A percentile compares a stretch with the other conserved stretches of the same genome.
Evolutionary conservation across 495 filamentous ascomycete species (phyloP).

Genomic region (Talaromyces thailandensis): DNA sequence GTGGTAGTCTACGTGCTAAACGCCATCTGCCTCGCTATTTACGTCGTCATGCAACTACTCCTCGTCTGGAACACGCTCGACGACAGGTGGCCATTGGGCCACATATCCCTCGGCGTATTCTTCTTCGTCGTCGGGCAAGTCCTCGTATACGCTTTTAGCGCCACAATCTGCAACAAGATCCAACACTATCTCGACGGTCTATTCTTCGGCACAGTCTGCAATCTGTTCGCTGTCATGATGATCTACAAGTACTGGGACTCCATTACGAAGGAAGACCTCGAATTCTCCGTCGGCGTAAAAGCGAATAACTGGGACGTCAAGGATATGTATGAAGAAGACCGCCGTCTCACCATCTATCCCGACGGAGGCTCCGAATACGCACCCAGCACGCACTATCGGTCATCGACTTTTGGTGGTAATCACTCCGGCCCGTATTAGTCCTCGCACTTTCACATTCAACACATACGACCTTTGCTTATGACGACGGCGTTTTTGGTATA

Average conservation of each 20-base stretch:
- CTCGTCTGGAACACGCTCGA: conserved; percentile 85
- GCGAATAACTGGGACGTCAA: conserved; percentile 99
- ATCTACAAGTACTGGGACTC: conserved; percentile 99
- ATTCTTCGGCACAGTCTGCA: conserved; percentile 91
- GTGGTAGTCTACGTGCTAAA: conserved; percentile 89
- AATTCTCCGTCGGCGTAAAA: conserved; percentile 93
- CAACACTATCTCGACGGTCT: conserved; percentile 93
- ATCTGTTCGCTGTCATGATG: conserved; percentile 97
- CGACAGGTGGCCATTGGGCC: conserved; percentile 89
- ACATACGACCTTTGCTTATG: background rate
- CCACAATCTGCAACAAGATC: conserved; percentile 71
- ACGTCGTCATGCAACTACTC: conserved; percentile 79
- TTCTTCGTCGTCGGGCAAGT: conserved; percentile 93
- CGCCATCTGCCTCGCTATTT: conserved; percentile 74
- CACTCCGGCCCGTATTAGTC: background rate
- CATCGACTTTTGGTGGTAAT: conserved; percentile 16
- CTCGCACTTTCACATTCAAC: background rate
- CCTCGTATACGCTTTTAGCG: conserved; percentile 81
- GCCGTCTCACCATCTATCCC: conserved; percentile 66
- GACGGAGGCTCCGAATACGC: conserved; percentile 55
- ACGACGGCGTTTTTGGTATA: background rate
- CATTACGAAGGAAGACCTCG: conserved; percentile 95
- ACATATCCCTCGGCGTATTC: conserved; percentile 86
- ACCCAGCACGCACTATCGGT: conserved; percentile 46
- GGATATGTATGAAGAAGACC: conserved; percentile 84